A percentile compares a stretch with the other conserved stretches of the same genome.
phyloP scores from a whole-genome alignment of 371 early-diverging fungal species.

The Mucor mucedo region DNA sequence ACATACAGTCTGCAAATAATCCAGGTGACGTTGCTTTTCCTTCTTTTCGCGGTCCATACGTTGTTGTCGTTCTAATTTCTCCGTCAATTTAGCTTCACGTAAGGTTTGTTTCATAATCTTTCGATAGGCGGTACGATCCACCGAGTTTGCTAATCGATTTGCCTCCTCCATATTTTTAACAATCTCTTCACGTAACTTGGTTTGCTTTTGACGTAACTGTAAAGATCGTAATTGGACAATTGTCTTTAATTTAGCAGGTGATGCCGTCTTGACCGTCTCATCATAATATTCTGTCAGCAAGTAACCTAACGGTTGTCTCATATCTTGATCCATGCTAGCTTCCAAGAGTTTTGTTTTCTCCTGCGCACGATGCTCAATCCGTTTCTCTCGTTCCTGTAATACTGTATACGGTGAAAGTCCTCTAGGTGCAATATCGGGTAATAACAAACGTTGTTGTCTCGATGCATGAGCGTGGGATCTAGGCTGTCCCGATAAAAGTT shows the following conservation, averaged over 20 bases:
- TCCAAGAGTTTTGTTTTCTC: constrained; percentile 21
- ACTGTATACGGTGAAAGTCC: constrained; percentile 76
- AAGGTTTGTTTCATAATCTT: constrained; percentile 86
- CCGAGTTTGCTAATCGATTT: constrained; percentile 77
- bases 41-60: constrained; percentile 85
- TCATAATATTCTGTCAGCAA: constrained; percentile 40
- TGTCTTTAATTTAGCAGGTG: constrained; percentile 56
- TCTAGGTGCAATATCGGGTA: constrained; percentile 77
- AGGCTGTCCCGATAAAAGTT: constrained; percentile 42
- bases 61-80: constrained; percentile 87
- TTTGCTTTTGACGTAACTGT: constrained; percentile 77
- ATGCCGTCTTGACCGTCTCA: constrained; percentile 41
- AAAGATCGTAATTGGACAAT: constrained; percentile 85
- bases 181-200: constrained; percentile 80
- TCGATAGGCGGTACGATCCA: constrained; percentile 80
- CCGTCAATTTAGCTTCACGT: constrained; percentile 87
- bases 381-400: constrained; percentile 44
- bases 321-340: constrained; percentile 16
- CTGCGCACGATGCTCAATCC: constrained; percentile 28
- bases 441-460: constrained; percentile 70
- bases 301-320: constrained; percentile 31
- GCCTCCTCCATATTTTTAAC: constrained; percentile 68
- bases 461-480: constrained; percentile 64
- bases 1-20: constrained; percentile 74
- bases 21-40: constrained; percentile 82